Conservation (phyloP, 306 rosid species). For the Dicorynia guianensis region DNA sequence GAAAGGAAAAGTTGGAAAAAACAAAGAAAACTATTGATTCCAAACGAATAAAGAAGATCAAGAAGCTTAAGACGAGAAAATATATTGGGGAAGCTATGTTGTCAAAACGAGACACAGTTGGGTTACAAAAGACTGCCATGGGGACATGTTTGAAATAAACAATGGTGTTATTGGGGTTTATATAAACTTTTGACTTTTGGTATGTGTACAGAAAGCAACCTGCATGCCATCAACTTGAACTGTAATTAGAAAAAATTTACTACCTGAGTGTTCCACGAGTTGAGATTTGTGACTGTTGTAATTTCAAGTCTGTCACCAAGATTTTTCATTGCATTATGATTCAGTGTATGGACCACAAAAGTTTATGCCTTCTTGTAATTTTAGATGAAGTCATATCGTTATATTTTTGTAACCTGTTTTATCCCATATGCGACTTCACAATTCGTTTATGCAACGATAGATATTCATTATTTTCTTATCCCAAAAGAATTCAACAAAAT, state of each 20-base stretch:
- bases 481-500: no score
- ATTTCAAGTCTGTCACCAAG: constrained; percentile 6
- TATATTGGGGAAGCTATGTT: constrained; percentile 51
- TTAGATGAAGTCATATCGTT: no score
- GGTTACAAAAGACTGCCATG: constrained; percentile 45
- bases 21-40: constrained; percentile 55
- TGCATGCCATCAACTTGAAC: constrained; percentile 24
- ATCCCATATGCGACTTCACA: no score
- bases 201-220: constrained; percentile 37
- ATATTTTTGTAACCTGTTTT: no score
- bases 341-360: constrained; percentile 1
- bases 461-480: no score
- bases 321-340: no score
- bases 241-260: background rate
- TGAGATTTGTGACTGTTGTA: background rate
- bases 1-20: constrained; percentile 82
- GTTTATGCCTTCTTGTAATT: background rate
- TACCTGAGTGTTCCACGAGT: background rate
- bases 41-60: constrained; percentile 51
- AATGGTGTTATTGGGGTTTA: constrained; percentile 9
- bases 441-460: no score
- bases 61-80: constrained; percentile 53
- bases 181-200: no score
- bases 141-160: constrained; percentile 34
- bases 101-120: no score